Conservation (phyloP, 176 grass and related monocot genomes). For the Musa beccarii region DNA sequence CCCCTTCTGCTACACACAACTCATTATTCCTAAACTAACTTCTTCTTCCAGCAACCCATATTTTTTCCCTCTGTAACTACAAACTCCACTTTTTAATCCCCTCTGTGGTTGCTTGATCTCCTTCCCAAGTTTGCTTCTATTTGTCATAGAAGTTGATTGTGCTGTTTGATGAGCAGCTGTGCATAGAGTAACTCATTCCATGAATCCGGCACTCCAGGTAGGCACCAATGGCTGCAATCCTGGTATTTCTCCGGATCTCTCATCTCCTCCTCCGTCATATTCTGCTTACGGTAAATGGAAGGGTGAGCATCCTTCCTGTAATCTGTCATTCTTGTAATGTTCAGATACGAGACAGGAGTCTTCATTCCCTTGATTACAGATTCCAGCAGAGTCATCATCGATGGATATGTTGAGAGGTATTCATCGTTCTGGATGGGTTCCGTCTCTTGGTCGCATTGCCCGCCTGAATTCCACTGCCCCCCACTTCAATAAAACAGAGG, state of each 20-base stretch:
- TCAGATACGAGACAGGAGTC: constrained; percentile 70
- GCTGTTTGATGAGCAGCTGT: constrained; percentile 49
- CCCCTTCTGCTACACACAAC: too few relatives aligned
- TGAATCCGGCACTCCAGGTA: constrained; percentile 77
- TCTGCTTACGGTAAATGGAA: constrained; percentile 60
- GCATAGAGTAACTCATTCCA: constrained; percentile 82
- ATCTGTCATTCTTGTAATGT: constrained; percentile 86
- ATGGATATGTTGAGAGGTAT: constrained; percentile 64
- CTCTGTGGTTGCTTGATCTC: too few relatives aligned
- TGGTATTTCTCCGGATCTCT: constrained; percentile 49
- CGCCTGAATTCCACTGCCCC: constrained; percentile 96
- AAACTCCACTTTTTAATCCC: too few relatives aligned
- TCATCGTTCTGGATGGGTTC: constrained; percentile 63
- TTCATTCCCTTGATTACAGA: constrained; percentile 71
- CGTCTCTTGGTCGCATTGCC: constrained; percentile 70
- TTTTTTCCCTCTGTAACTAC: too few relatives aligned
- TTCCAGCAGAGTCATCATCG: constrained; percentile 51
- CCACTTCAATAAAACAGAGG: constrained; percentile 45
- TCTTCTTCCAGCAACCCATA: too few relatives aligned
- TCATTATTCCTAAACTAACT: too few relatives aligned
- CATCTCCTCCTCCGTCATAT: constrained; percentile 48
- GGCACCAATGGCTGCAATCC: constrained; percentile 88
- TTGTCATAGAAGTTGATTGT: constrained; percentile 33
- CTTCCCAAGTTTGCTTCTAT: too few relatives aligned
- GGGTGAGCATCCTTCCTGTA: constrained; percentile 92